Conservation (phyloP, 1,284 basidiomycete genomes). For the Cutaneotrichosporon sp. region DNA sequence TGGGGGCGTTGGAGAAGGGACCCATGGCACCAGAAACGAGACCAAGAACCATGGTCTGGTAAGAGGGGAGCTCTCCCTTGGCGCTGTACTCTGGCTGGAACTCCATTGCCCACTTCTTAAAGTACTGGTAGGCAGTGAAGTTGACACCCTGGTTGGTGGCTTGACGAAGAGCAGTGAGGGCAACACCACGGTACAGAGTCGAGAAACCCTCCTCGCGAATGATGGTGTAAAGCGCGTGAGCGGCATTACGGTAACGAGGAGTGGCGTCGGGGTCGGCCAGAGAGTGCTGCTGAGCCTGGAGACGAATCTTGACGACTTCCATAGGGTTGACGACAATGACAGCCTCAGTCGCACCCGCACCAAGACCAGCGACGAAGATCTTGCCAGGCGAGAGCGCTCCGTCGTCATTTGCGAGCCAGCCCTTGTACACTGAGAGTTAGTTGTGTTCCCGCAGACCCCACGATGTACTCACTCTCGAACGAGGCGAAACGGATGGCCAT, state of each 20-base stretch:
- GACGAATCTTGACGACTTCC: constrained; percentile 98
- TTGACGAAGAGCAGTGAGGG: constrained; percentile 89
- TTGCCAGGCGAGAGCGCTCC: constrained; percentile 38
- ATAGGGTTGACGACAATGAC: constrained; percentile 94
- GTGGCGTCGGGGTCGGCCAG: constrained; percentile 92
- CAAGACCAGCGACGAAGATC: constrained; percentile 76
- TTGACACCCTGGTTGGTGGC: constrained; percentile 99
- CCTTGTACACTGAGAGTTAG: constrained; percentile 67
- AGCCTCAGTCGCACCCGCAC: constrained; percentile 91
- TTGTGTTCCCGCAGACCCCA: not conserved
- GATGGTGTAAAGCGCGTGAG: constrained; percentile 94
- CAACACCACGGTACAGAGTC: constrained; percentile 89
- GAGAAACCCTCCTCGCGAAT: constrained; percentile 84
- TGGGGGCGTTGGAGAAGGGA: constrained; percentile 93
- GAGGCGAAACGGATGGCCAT: constrained; percentile 99
- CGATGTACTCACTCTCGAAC: constrained; percentile 66
- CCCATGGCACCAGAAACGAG: constrained; percentile 96
- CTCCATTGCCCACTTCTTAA: constrained; percentile 77
- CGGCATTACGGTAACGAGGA: constrained; percentile 94
- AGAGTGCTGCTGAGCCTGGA: constrained; percentile 98
- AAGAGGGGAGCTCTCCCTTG: constrained; percentile 68
- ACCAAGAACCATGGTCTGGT: constrained; percentile 91
- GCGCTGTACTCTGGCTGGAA: constrained; percentile 71
- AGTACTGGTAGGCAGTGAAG: constrained; percentile 97
- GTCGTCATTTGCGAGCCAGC: constrained; percentile 60